Percentiles rank a stretch among this genome's conserved stretches.
These are phyloP conservation scores for Fusarium udum DNA, from an alignment of 2,329 filamentous ascomycete genomes.

Conservation along the genomic window DNA sequence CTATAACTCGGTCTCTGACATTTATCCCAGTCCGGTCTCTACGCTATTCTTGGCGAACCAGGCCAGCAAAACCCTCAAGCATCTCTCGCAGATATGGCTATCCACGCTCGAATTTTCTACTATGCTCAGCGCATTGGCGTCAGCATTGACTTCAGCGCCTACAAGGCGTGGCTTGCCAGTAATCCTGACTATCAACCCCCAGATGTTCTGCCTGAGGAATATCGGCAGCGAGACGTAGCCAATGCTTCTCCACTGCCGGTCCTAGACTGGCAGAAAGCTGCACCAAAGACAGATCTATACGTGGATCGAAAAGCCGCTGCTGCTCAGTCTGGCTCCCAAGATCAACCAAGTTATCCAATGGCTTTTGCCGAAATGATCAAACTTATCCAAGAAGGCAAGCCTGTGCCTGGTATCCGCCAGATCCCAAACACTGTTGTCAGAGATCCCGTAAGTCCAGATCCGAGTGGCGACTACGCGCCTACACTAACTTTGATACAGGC, in stretches of 20 bases:
- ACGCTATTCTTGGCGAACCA: constrained; percentile 70
- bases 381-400: constrained; percentile 82
- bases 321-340: constrained; percentile 37
- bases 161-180: constrained; percentile 69
- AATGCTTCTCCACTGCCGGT: constrained; percentile 18
- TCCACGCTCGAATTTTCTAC: constrained; percentile 75
- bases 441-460: constrained; percentile 65
- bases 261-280: constrained; percentile 60
- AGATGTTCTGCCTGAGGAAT: constrained; percentile 50
- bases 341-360: constrained; percentile 77
- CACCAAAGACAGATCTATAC: constrained; percentile 58
- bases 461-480: neutral
- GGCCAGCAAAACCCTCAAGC: constrained; percentile 53
- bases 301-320: constrained; percentile 51
- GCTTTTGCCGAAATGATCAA: constrained; percentile 88
- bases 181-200: constrained; percentile 48
- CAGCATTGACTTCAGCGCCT: constrained; percentile 71
- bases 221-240: constrained; percentile 30
- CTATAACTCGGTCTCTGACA: neutral
- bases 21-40: constrained; percentile 62
- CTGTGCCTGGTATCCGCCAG: constrained; percentile 86
- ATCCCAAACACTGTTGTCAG: constrained; percentile 83
- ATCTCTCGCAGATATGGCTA: constrained; percentile 66
- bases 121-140: constrained; percentile 62
- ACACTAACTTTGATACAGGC: constrained; percentile 47